Percentiles rank a stretch among this genome's conserved stretches.
These are phyloP conservation scores for Aphanomyces stellatus DNA, from an alignment of 352 stramenopile genomes.

Conservation along the genomic window DNA sequence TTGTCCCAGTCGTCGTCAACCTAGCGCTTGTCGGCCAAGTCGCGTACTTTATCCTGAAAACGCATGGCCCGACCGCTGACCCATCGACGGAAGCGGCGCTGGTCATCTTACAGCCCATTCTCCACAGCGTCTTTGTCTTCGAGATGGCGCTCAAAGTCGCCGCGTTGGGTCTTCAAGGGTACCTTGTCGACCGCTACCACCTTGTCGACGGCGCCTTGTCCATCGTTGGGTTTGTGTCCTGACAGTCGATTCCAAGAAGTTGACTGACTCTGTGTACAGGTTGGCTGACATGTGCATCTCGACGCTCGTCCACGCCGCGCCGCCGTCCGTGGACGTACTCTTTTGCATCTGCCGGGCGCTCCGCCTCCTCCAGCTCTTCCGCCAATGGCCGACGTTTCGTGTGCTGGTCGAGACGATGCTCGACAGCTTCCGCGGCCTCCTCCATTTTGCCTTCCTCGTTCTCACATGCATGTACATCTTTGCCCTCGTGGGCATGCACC, in stretches of 20 bases:
- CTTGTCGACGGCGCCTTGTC: not conserved
- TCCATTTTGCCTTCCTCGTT: constrained; percentile 76
- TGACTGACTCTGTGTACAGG: too few relatives aligned
- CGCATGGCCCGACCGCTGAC: not conserved
- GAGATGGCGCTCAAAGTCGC: constrained; percentile 2
- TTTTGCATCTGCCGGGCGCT: not conserved
- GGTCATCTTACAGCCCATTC: not conserved
- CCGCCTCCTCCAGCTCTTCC: not conserved
- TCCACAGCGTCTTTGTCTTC: not conserved
- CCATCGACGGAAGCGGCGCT: not conserved
- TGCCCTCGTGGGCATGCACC: constrained; percentile 54
- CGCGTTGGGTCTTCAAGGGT: not conserved
- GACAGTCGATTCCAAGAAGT: too few relatives aligned
- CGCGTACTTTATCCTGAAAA: not conserved
- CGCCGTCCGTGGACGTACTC: not conserved
- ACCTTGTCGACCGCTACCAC: not conserved
- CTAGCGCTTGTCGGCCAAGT: not conserved
- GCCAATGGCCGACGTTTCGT: not conserved
- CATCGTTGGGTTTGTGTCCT: not conserved
- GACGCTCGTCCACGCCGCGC: not conserved
- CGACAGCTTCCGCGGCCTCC: not conserved
- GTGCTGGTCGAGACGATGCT: constrained; percentile 8
- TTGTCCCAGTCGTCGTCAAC: not conserved
- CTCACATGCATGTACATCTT: constrained; percentile 88
- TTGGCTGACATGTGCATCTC: not conserved